Evolutionary conservation across 2,329 filamentous ascomycete species (phyloP), one percentile per base, ranked within the genome.

Genomic region (Neofusicoccum parvum): DNA sequence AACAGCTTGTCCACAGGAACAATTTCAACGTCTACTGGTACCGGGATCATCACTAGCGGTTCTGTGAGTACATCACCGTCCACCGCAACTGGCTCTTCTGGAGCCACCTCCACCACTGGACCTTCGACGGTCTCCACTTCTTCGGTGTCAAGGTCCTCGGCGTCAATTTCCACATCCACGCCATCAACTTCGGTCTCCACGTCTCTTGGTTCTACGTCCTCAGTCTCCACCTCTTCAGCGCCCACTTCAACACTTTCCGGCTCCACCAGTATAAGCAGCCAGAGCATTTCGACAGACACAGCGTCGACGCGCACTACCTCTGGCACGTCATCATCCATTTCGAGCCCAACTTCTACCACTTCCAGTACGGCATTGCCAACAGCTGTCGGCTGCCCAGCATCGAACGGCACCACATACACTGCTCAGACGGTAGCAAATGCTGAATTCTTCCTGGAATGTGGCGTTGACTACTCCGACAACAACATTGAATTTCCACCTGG

Each of bases 381-480:
- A 3, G 4, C 17, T 5, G 32, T 63, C 36, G 41, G 9, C 12
- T 63, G 59, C 11, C 59, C 59, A 5, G 20, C 20, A 3, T 63
- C 45, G 14, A 63, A 63, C 20, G 59, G 46, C 5, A 51, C 45
- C 36, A 39, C 14, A 0, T 63, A 63, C 27, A 12, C 12, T 23
- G 36, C 46, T 2, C 34, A 51, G 20, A 50, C 23, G 4, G 46
- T 50, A 11, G 15, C 12, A n/a, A 15, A 63, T 34, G n/a, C 59
- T 3, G 23, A 41, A 9, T 63, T 63, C 36, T 37, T 14, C 59
- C 41, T 63, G 9, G 45, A 63, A 11, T 63, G 59, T 14, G 45
- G 37, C 32, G 32, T n/a, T 17, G 48, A 63, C 14, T 63, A 63
- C 36, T 6, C n/a, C 2, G 46, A 17, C 14, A 17, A 63, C 20